Percentiles rank a stretch among this genome's conserved stretches.
phyloP scores from a whole-genome alignment of 2,329 filamentous ascomycete species.

The Cadophora malorum region DNA sequence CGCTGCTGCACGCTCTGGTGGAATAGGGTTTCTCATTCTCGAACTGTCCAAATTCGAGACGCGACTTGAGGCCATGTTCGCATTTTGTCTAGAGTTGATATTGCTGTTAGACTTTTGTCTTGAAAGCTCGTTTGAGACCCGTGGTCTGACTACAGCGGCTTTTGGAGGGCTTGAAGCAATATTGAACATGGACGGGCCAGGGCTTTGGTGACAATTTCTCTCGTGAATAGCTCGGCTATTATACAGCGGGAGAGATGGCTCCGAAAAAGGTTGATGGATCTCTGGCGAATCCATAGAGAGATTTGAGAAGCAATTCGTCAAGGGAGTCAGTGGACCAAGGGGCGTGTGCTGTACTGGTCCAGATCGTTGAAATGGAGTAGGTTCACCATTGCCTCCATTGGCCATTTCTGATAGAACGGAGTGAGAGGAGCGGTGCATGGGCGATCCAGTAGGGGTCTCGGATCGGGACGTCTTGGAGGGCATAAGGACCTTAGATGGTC shows the following conservation, averaged over 20 bases:
- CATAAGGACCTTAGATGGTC: slow-evolving; percentile 32
- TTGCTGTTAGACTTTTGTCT: slow-evolving; percentile 33
- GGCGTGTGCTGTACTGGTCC: slow-evolving; percentile 39
- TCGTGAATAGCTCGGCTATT: slow-evolving; percentile 32
- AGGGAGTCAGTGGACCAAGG: slow-evolving; percentile 24
- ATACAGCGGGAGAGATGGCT: slow-evolving; percentile 30
- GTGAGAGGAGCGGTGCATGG: slow-evolving; percentile 31
- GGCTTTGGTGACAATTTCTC: slow-evolving; percentile 34
- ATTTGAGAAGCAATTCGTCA: slow-evolving; percentile 33
- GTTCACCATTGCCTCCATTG: slow-evolving; percentile 37
- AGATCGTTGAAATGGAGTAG: slow-evolving; percentile 32
- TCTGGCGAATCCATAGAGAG: slow-evolving; percentile 32
- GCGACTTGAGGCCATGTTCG: slow-evolving; percentile 32
- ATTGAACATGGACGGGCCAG: slow-evolving; percentile 41
- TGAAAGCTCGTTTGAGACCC: slow-evolving; percentile 26
- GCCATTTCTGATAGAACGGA: slow-evolving; percentile 41
- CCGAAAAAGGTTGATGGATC: slow-evolving; percentile 32
- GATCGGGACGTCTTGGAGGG: slow-evolving; percentile 25
- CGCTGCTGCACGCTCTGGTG: slow-evolving; percentile 45
- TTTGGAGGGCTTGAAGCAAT: slow-evolving; percentile 43
- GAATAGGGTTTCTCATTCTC: slow-evolving; percentile 36
- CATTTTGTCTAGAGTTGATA: slow-evolving; percentile 17
- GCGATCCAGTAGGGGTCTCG: slow-evolving; percentile 28
- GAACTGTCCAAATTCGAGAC: slow-evolving; percentile 34
- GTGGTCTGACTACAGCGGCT: slow-evolving; percentile 33